Conservation (phyloP, 495 filamentous ascomycete genomes). For the Penicillium riverlandense region DNA sequence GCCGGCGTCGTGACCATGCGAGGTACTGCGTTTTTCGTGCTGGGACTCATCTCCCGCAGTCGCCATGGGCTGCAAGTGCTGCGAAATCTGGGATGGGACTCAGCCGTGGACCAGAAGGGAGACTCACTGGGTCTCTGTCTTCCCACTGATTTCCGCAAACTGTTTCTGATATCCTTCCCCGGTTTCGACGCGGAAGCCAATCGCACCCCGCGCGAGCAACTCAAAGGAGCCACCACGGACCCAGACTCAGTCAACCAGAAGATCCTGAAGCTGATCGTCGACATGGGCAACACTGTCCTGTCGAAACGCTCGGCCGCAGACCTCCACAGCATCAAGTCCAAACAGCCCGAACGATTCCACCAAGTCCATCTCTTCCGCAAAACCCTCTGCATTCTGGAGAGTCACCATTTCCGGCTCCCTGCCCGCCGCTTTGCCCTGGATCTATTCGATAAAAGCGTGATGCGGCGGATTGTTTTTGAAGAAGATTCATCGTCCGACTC, state of each 20-base stretch:
- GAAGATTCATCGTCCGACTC: conserved; percentile 48
- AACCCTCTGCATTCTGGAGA: conserved; percentile 78
- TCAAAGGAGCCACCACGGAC: conserved; percentile 47
- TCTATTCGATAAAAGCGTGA: conserved; percentile 82
- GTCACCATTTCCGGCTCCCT: conserved; percentile 78
- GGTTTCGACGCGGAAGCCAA: conserved; percentile 25
- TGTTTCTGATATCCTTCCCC: conserved; percentile 56
- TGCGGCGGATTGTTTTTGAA: conserved; percentile 70
- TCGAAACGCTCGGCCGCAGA: conserved; percentile 70
- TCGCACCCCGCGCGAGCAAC: conserved; percentile 30
- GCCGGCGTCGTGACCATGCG: conserved; percentile 86
- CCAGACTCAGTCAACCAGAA: conserved; percentile 61
- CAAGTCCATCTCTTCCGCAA: conserved; percentile 73
- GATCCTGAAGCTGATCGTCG: conserved; percentile 71
- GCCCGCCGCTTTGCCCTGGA: conserved; percentile 85
- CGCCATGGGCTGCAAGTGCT: conserved; percentile 88
- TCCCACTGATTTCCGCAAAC: conserved; percentile 64
- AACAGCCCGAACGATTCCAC: conserved; percentile 62
- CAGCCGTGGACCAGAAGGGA: conserved; percentile 76
- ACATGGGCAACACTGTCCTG: conserved; percentile 83
- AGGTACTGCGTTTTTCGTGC: conserved; percentile 92
- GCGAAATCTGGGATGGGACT: conserved; percentile 82
- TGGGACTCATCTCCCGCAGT: conserved; percentile 87
- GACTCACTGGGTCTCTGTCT: conserved; percentile 81
- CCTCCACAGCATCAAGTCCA: conserved; percentile 60